A percentile compares a stretch with the other conserved stretches of the same genome.
These are phyloP conservation scores for Bretschneidera sinensis DNA, from an alignment of 345 rosid genomes.

Conservation along the genomic window DNA sequence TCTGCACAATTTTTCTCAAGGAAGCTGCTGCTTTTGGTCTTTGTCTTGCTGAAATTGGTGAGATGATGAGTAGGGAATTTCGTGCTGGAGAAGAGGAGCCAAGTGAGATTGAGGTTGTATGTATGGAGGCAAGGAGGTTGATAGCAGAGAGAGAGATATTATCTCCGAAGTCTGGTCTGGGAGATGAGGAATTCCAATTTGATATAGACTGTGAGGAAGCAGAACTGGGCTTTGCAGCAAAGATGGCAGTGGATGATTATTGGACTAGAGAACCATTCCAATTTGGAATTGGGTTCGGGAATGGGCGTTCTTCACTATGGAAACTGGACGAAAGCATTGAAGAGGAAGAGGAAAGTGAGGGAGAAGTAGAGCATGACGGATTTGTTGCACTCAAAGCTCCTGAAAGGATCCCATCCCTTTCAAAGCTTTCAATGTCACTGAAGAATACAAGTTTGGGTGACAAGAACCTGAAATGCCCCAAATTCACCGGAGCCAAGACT, in stretches of 20 bases:
- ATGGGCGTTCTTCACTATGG: conserved; percentile 51
- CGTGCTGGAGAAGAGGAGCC: conserved; percentile 89
- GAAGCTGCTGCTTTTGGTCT: conserved; percentile 78
- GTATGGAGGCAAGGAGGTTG: conserved; percentile 79
- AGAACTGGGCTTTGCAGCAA: conserved; percentile 32
- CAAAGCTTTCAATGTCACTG: conserved; percentile 74
- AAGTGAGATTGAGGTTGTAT: conserved; percentile 88
- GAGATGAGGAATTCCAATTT: conserved; percentile 70
- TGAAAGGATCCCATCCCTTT: conserved; percentile 38
- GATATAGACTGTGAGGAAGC: conserved; percentile 70
- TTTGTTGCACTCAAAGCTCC: conserved; percentile 22
- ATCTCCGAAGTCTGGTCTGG: conserved; percentile 52
- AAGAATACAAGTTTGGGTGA: conserved; percentile 58
- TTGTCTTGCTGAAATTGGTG: conserved; percentile 94
- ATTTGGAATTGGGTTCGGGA: conserved; percentile 42
- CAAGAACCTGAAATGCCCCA: conserved; percentile 34
- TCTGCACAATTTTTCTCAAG: conserved; percentile 83
- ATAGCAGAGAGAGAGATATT: conserved; percentile 51
- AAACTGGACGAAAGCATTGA: conserved; percentile 77
- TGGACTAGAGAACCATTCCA: conserved; percentile 37
- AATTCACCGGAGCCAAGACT: conserved; percentile 35
- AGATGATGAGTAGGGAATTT: conserved; percentile 98
- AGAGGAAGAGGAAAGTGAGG: conserved; percentile 66
- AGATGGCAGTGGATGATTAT: conserved; percentile 48
- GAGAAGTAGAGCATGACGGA: conserved; percentile 36